Conservation (phyloP, 805 yeast species). For the Barnettozyma populi region DNA sequence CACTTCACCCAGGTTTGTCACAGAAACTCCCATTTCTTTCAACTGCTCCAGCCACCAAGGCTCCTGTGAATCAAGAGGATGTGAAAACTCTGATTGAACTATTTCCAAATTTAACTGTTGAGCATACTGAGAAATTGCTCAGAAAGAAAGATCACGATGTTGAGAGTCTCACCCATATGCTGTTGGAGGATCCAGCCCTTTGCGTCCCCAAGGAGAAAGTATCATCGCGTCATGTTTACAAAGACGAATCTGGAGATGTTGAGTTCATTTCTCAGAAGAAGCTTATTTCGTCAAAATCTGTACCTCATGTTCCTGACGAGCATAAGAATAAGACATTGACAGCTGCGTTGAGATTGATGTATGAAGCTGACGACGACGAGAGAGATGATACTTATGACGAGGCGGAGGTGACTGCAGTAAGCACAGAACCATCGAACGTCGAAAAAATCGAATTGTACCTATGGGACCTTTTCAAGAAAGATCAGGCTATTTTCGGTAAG, state of each 20-base stretch:
- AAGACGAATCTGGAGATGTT: slow-evolving; percentile 14
- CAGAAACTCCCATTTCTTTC: slow-evolving; percentile 46
- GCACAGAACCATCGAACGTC: slow-evolving; percentile 14
- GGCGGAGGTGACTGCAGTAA: slow-evolving; percentile 28
- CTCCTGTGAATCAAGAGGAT: slow-evolving; percentile 26
- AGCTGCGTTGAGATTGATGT: slow-evolving; percentile 56
- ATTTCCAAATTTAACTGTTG: slow-evolving; percentile 56
- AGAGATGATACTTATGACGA: slow-evolving; percentile 75
- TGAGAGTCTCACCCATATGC: slow-evolving; percentile 49
- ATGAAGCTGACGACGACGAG: slow-evolving; percentile 79
- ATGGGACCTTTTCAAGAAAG: slow-evolving; percentile 49
- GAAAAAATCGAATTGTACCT: slow-evolving; percentile 49
- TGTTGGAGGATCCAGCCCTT: slow-evolving; percentile 56
- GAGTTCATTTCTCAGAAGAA: slow-evolving; percentile 16
- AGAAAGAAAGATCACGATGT: slow-evolving; percentile 42
- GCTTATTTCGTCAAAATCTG: slow-evolving; percentile 12
- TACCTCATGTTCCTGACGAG: slow-evolving; percentile 35
- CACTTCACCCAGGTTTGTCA: slow-evolving; percentile 45
- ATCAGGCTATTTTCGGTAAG: slow-evolving; percentile 44
- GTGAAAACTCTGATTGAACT: slow-evolving; percentile 44
- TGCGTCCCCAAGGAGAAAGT: slow-evolving; percentile 23
- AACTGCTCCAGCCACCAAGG: slow-evolving; percentile 6
- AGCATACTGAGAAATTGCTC: slow-evolving; percentile 46
- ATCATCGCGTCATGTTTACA: slow-evolving; percentile 14
- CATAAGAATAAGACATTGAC: slow-evolving; percentile 52